phyloP scores from a whole-genome alignment of 164 flowering plant species.

The Macadamia integrifolia region DNA sequence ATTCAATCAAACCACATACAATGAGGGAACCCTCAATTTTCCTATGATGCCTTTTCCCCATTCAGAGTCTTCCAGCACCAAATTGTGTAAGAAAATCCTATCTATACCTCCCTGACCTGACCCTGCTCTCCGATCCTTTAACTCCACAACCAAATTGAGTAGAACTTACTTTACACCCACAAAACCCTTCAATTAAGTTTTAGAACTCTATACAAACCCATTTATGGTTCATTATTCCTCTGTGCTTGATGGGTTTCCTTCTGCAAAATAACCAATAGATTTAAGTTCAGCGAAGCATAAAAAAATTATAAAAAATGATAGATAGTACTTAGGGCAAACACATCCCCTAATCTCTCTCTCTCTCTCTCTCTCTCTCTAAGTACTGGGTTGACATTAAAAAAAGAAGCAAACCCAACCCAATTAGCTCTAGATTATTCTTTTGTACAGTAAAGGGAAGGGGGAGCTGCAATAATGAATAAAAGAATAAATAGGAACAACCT shows the following conservation, averaged over 20 bases:
- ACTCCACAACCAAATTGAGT: not conserved
- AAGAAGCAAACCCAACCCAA: too few relatives aligned
- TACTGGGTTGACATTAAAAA: too few relatives aligned
- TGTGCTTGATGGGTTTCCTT: not conserved
- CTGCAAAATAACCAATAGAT: conserved; percentile 6
- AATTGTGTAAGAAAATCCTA: not conserved
- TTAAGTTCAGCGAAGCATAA: not conserved
- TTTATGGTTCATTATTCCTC: conserved; percentile 2
- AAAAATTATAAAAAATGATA: not conserved
- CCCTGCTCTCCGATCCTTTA: not conserved
- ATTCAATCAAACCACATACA: not conserved
- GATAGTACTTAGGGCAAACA: too few relatives aligned
- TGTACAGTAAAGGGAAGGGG: too few relatives aligned
- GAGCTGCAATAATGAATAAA: too few relatives aligned
- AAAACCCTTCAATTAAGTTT: conserved; percentile 8
- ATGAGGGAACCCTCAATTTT: not conserved
- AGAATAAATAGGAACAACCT: too few relatives aligned
- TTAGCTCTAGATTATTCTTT: too few relatives aligned
- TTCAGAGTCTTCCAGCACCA: not conserved
- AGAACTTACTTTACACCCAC: conserved; percentile 15
- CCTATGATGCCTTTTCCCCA: not conserved
- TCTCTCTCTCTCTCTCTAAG: too few relatives aligned
- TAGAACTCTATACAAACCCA: conserved; percentile 8
- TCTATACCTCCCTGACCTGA: not conserved
- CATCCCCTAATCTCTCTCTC: too few relatives aligned